Conservation (phyloP, 306 rosid genomes). For the Dalbergia oliveri region DNA sequence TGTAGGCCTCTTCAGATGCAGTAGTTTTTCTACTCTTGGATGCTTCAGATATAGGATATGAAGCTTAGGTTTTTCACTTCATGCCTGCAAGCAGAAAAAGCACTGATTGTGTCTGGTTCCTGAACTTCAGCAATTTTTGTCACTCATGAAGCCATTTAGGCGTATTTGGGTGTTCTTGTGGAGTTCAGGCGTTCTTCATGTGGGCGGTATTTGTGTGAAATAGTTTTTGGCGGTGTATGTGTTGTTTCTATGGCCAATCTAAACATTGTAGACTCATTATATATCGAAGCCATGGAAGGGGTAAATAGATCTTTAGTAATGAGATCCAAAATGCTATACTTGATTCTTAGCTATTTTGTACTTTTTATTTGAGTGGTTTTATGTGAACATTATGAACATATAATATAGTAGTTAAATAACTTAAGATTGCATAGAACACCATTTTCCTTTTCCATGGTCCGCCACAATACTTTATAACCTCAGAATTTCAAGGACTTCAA, state of each 20-base stretch:
- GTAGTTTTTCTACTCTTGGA: conserved; percentile 24
- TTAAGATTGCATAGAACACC: neutral
- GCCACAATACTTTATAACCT: neutral
- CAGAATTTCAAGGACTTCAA: neutral
- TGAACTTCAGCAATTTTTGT: conserved; percentile 12
- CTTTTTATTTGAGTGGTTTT: neutral
- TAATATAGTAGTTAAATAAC: neutral
- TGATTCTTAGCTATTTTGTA: neutral
- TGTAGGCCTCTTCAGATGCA: conserved; percentile 27
- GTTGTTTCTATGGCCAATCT: neutral
- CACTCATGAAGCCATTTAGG: conserved; percentile 21
- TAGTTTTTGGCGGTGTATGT: conserved; percentile 23
- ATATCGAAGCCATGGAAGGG: conserved; percentile 18
- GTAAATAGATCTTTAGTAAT: conserved; percentile 3
- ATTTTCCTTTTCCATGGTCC: neutral
- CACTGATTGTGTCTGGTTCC: neutral
- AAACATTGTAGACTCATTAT: conserved; percentile 5
- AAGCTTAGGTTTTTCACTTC: conserved; percentile 19
- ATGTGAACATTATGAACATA: conserved; percentile 17
- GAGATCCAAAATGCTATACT: conserved; percentile 21
- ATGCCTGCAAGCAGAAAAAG: neutral
- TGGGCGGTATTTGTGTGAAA: conserved; percentile 3
- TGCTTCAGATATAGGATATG: conserved; percentile 13
- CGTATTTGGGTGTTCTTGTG: neutral
- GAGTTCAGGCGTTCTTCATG: conserved; percentile 14